phyloP scores from a whole-genome alignment of 2,329 filamentous ascomycete species.

The Penicillium hordei region DNA sequence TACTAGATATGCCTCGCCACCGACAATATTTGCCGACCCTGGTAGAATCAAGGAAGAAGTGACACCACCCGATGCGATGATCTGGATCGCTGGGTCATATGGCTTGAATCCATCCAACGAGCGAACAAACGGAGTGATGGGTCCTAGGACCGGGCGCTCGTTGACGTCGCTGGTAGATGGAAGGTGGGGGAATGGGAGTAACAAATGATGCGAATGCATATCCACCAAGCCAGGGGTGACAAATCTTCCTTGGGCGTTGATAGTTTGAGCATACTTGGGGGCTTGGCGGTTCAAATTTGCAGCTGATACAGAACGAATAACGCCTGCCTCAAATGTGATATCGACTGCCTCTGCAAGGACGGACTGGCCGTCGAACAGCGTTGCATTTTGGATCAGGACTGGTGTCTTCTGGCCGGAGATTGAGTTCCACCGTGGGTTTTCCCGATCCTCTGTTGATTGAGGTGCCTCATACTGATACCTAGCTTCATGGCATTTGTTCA shows the following conservation, averaged over 20 bases:
- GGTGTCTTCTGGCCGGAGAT: not conserved
- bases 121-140: not conserved
- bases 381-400: not conserved
- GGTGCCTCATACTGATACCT: not conserved
- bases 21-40: not conserved
- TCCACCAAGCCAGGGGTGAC: not conserved
- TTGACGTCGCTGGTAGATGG: not conserved
- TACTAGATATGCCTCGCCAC: not conserved
- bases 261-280: not conserved
- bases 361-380: not conserved
- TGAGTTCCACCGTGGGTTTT: not conserved
- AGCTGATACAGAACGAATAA: not conserved
- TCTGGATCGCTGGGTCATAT: not conserved
- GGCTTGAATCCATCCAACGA: not conserved
- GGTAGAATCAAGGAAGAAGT: not conserved
- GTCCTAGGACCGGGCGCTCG: not conserved
- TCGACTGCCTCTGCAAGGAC: not conserved
- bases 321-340: not conserved
- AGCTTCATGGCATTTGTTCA: not conserved
- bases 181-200: not conserved
- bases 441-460: not conserved
- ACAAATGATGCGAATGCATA: not conserved
- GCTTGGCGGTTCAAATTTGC: not conserved
- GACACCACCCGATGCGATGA: not conserved
- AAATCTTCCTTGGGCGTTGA: not conserved